Percentiles rank a stretch among this genome's conserved stretches.
phyloP scores from a whole-genome alignment of 2,329 filamentous ascomycete genomes.

The Ophiocordyceps camponoti-rufipedis region DNA sequence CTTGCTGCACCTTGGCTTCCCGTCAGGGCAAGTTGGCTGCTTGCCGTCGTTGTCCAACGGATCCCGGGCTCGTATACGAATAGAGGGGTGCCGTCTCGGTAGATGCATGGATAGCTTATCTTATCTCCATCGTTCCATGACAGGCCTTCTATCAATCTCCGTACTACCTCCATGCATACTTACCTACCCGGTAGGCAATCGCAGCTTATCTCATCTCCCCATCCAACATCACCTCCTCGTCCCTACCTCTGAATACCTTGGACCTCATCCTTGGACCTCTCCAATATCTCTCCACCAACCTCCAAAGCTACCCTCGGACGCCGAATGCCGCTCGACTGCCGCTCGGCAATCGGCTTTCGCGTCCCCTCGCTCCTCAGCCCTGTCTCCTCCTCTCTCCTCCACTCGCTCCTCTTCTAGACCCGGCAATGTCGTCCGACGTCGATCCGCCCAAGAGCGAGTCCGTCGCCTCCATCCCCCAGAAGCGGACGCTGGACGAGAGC shows the following conservation, averaged over 20 bases:
- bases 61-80: background rate
- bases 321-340: background rate
- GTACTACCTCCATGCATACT: background rate
- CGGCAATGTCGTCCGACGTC: slow-evolving; percentile 17
- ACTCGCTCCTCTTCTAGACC: background rate
- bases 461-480: slow-evolving; percentile 39
- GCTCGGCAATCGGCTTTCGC: background rate
- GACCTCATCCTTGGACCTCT: too few species aligned
- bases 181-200: background rate
- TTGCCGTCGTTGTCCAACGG: background rate
- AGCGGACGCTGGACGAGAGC: slow-evolving; percentile 48
- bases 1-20: background rate
- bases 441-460: slow-evolving; percentile 21
- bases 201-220: background rate
- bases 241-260: background rate
- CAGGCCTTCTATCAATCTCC: background rate
- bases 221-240: background rate
- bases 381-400: background rate
- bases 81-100: background rate
- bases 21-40: background rate
- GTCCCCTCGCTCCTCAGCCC: background rate
- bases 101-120: background rate
- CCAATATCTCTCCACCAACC: background rate
- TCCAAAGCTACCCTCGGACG: background rate
- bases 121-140: background rate